A percentile compares a stretch with the other conserved stretches of the same genome.
Conservation (phyloP, 2,329 filamentous ascomycete species). For the Cadophora sp. region DNA sequence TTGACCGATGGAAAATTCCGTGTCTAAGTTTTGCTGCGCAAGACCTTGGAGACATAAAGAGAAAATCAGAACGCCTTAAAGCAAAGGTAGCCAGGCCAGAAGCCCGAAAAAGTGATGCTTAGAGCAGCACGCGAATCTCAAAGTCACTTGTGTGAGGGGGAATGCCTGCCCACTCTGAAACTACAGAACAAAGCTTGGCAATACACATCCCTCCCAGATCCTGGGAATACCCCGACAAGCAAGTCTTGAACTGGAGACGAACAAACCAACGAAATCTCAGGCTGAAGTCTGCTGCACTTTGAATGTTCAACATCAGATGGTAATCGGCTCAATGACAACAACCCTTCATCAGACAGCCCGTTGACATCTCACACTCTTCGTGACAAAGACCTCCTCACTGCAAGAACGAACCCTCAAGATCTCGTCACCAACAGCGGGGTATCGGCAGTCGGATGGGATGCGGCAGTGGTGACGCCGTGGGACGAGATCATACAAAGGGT, state of each 20-base stretch:
- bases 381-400: not conserved
- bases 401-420: slow-evolving; percentile 5
- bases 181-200: slow-evolving; percentile 7
- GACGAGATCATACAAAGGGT: not conserved
- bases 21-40: no score
- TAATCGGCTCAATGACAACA: slow-evolving; percentile 4
- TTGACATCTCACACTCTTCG: slow-evolving; percentile 2
- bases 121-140: not conserved
- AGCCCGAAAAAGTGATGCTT: not conserved
- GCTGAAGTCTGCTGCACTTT: not conserved
- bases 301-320: not conserved
- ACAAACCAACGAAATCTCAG: not conserved
- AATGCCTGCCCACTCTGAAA: not conserved
- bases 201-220: not conserved
- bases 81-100: not conserved
- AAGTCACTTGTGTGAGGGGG: not conserved
- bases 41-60: not conserved
- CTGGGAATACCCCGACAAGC: not conserved
- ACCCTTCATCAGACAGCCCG: slow-evolving; percentile 4
- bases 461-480: not conserved
- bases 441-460: slow-evolving; percentile 10
- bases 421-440: not conserved
- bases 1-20: no score
- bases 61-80: not conserved
- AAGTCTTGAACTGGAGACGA: slow-evolving; percentile 5